Base-by-base conservation (phyloP, 1,139 yeast genomes). In the Wickerhamomyces sp. region DNA sequence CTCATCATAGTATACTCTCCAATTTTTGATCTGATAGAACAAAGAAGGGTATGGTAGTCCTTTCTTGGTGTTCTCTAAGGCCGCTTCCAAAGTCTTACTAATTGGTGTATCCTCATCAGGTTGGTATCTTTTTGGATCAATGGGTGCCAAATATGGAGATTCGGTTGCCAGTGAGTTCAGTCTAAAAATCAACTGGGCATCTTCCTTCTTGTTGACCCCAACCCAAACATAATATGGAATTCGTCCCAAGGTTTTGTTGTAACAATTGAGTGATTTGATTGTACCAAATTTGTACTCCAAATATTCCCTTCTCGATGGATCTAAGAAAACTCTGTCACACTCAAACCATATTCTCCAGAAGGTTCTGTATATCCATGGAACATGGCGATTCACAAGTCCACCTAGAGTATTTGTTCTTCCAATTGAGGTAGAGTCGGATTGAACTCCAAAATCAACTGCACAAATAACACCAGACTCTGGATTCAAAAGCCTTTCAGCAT, bases 291-390 rank as follows among this genome's bases (percentile, higher is more conserved):
- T 76, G 66, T 86, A 85, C 64, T 86, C 95, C 59, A 86, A 73
- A 64, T 85, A 86, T 60, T 84, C 89, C 67, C 95, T 78, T 67
- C 95, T 79, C 7, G 90, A 75, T 36, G 90, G 81, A 60, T 86
- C 95, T 56, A 86, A 73, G 57, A 79, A 84, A 4, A 86, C 95
- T 53, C 83, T 77, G 64, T 86, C 95, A 46, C 85, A 84, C 65
- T 86, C 95, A 64, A 86, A 86, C 95, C 95, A 86, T 45, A 83
- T 71, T 61, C 90, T 75, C 95, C 95, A 86, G 62, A 86, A 86
- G 39, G 87, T 84, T 61, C 95, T 72, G 45, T 79, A 73, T 45
- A 83, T 53, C 94, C 94, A 86, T 36, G 89, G 83, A 51, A 79
- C 82, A 60, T 84, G 84, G 60, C 94, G 73, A 56, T 79, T 76